Evolutionary conservation across 768 basidiomycete species (phyloP), one percentile per base, ranked within the genome.

Genomic region (Symmetrospora coprosmae): DNA sequence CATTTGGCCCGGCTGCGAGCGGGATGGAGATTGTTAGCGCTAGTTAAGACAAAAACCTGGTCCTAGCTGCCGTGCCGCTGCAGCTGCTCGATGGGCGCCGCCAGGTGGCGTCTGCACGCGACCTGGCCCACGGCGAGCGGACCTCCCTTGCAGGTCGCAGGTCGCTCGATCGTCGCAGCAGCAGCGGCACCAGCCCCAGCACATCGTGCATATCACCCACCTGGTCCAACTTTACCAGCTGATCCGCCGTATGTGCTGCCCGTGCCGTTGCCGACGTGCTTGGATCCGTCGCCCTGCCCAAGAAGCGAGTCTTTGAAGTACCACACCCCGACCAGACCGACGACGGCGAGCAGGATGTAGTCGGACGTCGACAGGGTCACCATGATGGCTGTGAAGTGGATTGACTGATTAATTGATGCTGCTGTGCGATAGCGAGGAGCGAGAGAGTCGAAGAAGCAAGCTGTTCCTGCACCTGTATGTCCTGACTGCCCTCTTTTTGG

Each of bases 261-360:
- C 2, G 23, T 49, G 23, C 40, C n/a, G 68, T 41, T 27, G 77
- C 65, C 27, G 76, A 61, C 0, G 81, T 9, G 75, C 67, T 71
- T 82, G 85, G 21, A 80, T 79, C 65, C 21, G 82, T 78, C 7
- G 82, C 75, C 60, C 80, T 72, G 66, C 16, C 47, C 40, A 35
- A 87, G 87, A 9, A 89, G 72, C 70, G 83, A 82, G 73, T 88
- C 86, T 45, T 83, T 79, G 76, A 87, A 89, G 72, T 87, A 89
- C 60, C 80, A 74, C 27, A 80, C 82, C 19, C 86, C 87, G 41
- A 87, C 78, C 63, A 81, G 77, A 55, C 87, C 79, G 53, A 87
- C 86, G 40, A 89, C 71, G 40, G 78, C 75, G 62, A 91, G 79
- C 62, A 90, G 77, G 67, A 81, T 69, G 43, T 84, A 73, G 73